phyloP scores from a whole-genome alignment of 371 early-diverging fungal genomes.

The Mortierella sp. region DNA sequence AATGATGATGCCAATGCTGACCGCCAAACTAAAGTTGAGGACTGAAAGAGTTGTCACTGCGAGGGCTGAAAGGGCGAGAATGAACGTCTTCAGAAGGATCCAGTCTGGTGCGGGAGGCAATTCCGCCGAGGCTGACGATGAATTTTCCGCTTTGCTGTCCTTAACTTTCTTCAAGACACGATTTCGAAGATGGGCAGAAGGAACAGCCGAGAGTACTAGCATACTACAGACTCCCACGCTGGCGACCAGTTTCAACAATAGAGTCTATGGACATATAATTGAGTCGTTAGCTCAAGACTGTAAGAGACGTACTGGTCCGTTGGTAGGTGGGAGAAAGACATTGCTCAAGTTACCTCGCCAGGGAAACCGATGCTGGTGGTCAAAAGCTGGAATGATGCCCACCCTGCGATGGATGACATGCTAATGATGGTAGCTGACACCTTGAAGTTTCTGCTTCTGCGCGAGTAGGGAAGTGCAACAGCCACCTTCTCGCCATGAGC shows the following conservation, averaged over 20 bases:
- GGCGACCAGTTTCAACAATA: conserved; percentile 37
- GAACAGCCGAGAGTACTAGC: conserved; percentile 37
- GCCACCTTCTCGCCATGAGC: conserved; percentile 8
- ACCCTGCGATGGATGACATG: conserved; percentile 34
- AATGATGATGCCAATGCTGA: conserved; percentile 73
- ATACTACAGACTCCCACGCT: conserved; percentile 38
- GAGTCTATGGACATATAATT: conserved; percentile 19
- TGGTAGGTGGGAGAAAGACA: too few relatives aligned
- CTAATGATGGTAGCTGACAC: conserved; percentile 19
- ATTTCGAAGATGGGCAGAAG: conserved; percentile 30
- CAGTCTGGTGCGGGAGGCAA: conserved; percentile 53
- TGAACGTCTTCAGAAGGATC: conserved; percentile 75
- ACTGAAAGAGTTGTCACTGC: conserved; percentile 80
- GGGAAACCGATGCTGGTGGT: conserved; percentile 38
- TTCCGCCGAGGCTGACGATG: not conserved
- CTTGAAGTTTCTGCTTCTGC: conserved; percentile 30
- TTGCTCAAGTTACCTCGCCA: conserved; percentile 24
- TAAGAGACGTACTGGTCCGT: not conserved
- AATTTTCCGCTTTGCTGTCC: not conserved
- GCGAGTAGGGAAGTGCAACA: conserved; percentile 33
- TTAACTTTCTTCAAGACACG: conserved; percentile 15
- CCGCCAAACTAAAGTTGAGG: conserved; percentile 86
- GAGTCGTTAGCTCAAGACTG: not conserved
- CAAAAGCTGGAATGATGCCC: conserved; percentile 32
- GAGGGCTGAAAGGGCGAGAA: conserved; percentile 74